phyloP scores from a whole-genome alignment of 164 flowering plant genomes.

The Macadamia tetraphylla region DNA sequence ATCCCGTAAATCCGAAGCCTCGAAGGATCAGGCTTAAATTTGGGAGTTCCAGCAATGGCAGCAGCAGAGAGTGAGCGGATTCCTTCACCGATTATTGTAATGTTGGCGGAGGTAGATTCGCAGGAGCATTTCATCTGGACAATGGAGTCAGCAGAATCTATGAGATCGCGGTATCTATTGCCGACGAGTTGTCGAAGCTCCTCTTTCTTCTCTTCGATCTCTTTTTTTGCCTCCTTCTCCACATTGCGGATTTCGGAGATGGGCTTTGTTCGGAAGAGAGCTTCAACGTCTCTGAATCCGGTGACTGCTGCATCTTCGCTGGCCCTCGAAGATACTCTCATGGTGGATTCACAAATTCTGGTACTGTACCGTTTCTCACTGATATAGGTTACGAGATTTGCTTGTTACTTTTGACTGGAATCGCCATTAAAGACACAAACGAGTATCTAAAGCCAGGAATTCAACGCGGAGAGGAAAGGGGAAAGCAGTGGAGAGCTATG shows the following conservation, averaged over 20 bases:
- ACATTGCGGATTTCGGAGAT: constrained; percentile 60
- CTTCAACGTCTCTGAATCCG: constrained; percentile 17
- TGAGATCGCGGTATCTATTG: constrained; percentile 63
- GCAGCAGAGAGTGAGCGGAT: constrained; percentile 40
- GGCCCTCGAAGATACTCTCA: background rate
- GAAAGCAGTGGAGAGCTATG: too few species aligned
- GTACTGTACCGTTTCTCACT: too few species aligned
- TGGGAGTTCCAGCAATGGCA: constrained; percentile 18
- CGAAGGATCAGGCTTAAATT: constrained; percentile 19
- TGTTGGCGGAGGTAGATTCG: constrained; percentile 44
- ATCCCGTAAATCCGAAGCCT: constrained; percentile 36
- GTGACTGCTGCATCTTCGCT: constrained; percentile 26
- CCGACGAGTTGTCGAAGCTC: constrained; percentile 79
- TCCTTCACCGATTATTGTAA: constrained; percentile 32
- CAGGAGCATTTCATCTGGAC: constrained; percentile 55
- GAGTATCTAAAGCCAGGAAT: too few species aligned
- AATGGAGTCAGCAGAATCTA: constrained; percentile 76
- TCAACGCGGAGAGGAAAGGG: too few species aligned
- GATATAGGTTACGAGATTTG: too few species aligned
- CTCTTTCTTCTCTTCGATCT: constrained; percentile 56
- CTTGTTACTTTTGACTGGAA: too few species aligned
- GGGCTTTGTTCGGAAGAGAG: constrained; percentile 55
- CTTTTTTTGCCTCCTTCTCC: constrained; percentile 38
- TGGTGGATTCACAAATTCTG: too few species aligned
- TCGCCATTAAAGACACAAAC: too few species aligned